Conservation (phyloP, 352 stramenopile genomes). For the Pythium volutum region DNA sequence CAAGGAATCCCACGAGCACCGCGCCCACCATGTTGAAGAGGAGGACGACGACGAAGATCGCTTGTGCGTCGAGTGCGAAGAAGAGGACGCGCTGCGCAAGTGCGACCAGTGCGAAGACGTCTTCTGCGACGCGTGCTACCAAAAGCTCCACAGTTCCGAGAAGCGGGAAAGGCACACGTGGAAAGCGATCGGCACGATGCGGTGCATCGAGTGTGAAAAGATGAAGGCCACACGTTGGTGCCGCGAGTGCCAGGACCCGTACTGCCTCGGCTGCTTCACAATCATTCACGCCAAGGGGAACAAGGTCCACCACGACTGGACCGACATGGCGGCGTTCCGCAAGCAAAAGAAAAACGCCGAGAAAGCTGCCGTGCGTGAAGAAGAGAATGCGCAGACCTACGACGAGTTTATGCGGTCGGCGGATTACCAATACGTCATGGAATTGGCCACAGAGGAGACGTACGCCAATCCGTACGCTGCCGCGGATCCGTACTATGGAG, state of each 20-base stretch:
- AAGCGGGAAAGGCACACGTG: constrained; percentile 79
- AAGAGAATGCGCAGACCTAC: constrained; percentile 67
- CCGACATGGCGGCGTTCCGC: constrained; percentile 60
- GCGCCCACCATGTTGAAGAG: constrained; percentile 28
- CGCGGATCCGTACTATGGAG: constrained; percentile 4
- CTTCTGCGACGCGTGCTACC: constrained; percentile 75
- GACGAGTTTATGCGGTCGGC: constrained; percentile 68
- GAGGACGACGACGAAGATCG: constrained; percentile 60
- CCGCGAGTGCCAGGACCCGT: constrained; percentile 68
- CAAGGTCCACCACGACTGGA: constrained; percentile 69
- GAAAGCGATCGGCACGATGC: constrained; percentile 64
- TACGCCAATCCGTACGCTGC: constrained; percentile 13
- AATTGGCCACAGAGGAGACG: constrained; percentile 30
- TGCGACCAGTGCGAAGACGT: constrained; percentile 77
- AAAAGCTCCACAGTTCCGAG: constrained; percentile 64
- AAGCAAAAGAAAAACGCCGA: constrained; percentile 40
- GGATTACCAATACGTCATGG: constrained; percentile 78
- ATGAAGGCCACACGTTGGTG: constrained; percentile 82
- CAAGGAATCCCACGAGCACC: constrained; percentile 5
- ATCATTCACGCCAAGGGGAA: constrained; percentile 85
- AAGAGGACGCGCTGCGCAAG: constrained; percentile 58
- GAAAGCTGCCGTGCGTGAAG: constrained; percentile 33
- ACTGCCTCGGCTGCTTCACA: constrained; percentile 76
- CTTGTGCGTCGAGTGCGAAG: constrained; percentile 77
- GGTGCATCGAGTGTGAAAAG: constrained; percentile 85